Percentiles rank a stretch among this genome's conserved stretches.
Conservation (phyloP, 2,329 filamentous ascomycete species). For the Epichloe elymi region DNA sequence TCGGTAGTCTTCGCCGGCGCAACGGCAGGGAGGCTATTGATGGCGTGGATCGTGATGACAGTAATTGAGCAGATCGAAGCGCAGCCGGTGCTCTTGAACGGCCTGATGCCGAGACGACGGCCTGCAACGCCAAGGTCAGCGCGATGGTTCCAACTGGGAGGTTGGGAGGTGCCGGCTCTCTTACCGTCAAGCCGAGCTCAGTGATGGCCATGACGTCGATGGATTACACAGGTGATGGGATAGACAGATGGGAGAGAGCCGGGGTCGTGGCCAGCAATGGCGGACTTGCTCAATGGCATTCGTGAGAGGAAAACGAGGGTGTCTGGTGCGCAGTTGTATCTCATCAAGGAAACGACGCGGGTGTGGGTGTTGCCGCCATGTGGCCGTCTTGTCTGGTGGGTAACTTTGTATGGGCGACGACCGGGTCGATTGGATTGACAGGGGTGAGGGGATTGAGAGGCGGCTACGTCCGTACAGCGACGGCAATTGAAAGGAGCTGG, state of each 20-base stretch:
- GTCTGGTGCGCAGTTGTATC: too few relatives aligned
- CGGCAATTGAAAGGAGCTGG: too few relatives aligned
- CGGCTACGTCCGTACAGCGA: too few relatives aligned
- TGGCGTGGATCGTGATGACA: conserved; percentile 4
- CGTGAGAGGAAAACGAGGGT: too few relatives aligned
- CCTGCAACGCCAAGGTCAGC: neutral
- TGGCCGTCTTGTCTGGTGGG: too few relatives aligned
- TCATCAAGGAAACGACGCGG: too few relatives aligned
- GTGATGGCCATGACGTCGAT: conserved; percentile 3
- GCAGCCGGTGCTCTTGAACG: conserved; percentile 10
- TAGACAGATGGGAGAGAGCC: neutral
- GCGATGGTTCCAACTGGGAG: neutral
- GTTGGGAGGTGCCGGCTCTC: neutral
- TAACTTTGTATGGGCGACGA: too few relatives aligned
- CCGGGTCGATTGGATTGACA: too few relatives aligned
- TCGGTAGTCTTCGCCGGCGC: neutral
- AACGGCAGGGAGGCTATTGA: conserved; percentile 5
- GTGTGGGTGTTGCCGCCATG: too few relatives aligned
- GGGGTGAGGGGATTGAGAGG: too few relatives aligned
- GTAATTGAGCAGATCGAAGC: conserved; percentile 8
- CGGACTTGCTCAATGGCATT: too few relatives aligned
- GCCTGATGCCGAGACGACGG: conserved; percentile 5
- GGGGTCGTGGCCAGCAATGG: neutral
- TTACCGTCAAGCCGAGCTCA: conserved; percentile 7
- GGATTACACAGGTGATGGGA: neutral